Evolutionary conservation across 2,329 filamentous ascomycete species (phyloP), one percentile per base, ranked within the genome.

Genomic region (Fusarium annulatum): DNA sequence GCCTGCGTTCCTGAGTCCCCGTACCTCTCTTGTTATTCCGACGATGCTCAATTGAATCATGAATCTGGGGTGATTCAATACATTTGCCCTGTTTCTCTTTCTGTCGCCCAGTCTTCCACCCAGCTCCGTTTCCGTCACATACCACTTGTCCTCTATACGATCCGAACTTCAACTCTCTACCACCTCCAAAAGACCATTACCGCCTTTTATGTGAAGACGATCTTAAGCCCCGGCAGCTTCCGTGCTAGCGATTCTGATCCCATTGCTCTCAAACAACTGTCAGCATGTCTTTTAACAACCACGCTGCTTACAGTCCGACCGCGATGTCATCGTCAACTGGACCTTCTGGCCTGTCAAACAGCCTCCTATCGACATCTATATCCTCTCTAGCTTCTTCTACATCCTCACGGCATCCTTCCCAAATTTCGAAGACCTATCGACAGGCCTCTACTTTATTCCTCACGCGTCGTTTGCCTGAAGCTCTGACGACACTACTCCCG

Each of bases 381-480:
- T 90, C 92, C 61, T 93, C 91, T 64, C 86, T 94, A 55, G 89
- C 90, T 21, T 90, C 90, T 57, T 89, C 92, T 56, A 84, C 86
- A 34, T 85, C 88, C 30, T 84, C 88, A 46, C 91, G 91, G 60
- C 89, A 91, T 61, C 87, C 91, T 49, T 92, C 90, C 55, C 90
- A 93, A 78, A 93, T 97, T 79, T 96, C 96, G 76, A 96, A 96
- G 83, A 93, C 93, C 36, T 98, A 98, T 85, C 94, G 96, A 75
- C 95, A 97, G 85, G 94, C 96, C 38, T 97, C 95, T 11, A 95
- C 96, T 73, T 89, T 98, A 30, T 99, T 97, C 84, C 88, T 99
- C 68, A 99, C 96, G 82, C 95, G 96, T 82, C 93, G 96, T 53
- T 87, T 98, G 61, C 93, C 94, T 76, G 96, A 99, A 84, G 94